A percentile compares a stretch with the other conserved stretches of the same genome.
phyloP scores from a whole-genome alignment of 2,329 filamentous ascomycete species.

The Bisporella sp. region DNA sequence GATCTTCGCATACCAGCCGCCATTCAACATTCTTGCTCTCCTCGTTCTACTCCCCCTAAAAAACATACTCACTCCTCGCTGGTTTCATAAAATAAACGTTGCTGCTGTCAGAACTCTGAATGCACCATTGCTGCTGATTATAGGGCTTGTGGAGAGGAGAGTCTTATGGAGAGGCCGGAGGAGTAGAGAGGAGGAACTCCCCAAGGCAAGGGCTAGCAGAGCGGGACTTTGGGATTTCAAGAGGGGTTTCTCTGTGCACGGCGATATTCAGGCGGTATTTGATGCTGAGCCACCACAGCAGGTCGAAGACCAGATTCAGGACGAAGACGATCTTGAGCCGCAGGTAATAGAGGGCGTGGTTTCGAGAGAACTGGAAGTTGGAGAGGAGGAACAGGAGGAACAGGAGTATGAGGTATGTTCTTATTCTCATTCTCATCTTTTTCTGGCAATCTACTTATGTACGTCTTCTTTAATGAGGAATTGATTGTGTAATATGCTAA shows the following conservation, averaged over 20 bases:
- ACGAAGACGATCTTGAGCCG: conserved; percentile 11
- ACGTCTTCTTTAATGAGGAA: not conserved
- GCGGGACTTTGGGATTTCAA: conserved; percentile 21
- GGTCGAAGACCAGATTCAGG: conserved; percentile 17
- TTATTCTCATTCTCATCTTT: not conserved
- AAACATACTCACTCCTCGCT: conserved; percentile 69
- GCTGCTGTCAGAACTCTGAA: conserved; percentile 68
- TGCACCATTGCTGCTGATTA: conserved; percentile 64
- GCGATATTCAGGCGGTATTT: conserved; percentile 27
- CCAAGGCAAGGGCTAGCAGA: conserved; percentile 9
- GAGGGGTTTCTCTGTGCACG: conserved; percentile 23
- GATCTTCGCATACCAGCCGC: conserved; percentile 55
- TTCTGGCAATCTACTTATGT: not conserved
- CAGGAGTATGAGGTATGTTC: not conserved
- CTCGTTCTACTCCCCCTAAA: conserved; percentile 70
- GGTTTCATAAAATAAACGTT: conserved; percentile 89
- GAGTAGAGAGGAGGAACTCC: conserved; percentile 16
- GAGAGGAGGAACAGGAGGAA: not conserved
- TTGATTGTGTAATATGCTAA: not conserved
- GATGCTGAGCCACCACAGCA: conserved; percentile 21
- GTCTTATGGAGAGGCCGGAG: conserved; percentile 48
- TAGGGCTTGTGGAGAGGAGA: conserved; percentile 64
- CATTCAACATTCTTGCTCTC: conserved; percentile 76
- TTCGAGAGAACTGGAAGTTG: conserved; percentile 11
- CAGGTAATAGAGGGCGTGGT: conserved; percentile 15